Evolutionary conservation across 2,329 filamentous ascomycete species (phyloP).

Genomic region (Fusarium cyanostomum): DNA sequence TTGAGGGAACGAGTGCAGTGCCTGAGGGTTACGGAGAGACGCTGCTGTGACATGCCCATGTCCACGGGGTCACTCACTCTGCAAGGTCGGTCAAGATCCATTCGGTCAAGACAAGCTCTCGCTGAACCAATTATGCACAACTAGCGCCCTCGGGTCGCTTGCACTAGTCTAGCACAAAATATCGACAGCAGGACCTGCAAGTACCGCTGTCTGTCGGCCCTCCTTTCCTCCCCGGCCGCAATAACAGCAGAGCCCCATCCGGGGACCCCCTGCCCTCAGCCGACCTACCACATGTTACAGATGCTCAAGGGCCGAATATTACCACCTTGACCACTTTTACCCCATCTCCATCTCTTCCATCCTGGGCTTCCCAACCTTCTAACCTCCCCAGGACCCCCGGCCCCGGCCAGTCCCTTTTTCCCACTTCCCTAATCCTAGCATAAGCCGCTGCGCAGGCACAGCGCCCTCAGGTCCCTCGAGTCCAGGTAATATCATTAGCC

Average conservation of each 20-base stretch:
- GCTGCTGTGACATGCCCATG: slow-evolving; percentile 8
- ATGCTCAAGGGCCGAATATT: slow-evolving; percentile 35
- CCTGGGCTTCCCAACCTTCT: slow-evolving; percentile 25
- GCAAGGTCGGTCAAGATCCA: slow-evolving; percentile 18
- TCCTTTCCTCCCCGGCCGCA: slow-evolving; percentile 28
- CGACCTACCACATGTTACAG: slow-evolving; percentile 39
- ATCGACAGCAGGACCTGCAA: slow-evolving; percentile 18
- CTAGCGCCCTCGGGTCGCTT: slow-evolving; percentile 19
- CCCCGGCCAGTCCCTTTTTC: slow-evolving; percentile 36
- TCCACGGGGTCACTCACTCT: slow-evolving; percentile 5
- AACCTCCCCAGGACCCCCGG: slow-evolving; percentile 34
- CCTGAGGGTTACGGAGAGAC: too few relatives aligned
- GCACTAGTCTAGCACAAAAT: slow-evolving; percentile 9
- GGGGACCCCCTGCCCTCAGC: slow-evolving; percentile 28
- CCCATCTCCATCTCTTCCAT: slow-evolving; percentile 36
- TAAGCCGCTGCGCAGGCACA: slow-evolving; percentile 21
- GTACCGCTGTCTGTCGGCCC: slow-evolving; percentile 19
- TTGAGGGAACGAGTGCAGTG: too few relatives aligned
- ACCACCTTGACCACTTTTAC: slow-evolving; percentile 23
- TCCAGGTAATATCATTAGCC: slow-evolving; percentile 5
- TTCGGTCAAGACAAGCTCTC: slow-evolving; percentile 11
- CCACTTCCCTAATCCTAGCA: slow-evolving; percentile 29
- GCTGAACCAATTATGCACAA: slow-evolving; percentile 18
- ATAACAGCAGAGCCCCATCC: slow-evolving; percentile 42
- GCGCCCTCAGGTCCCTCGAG: slow-evolving; percentile 22